Conservation (phyloP, 345 rosid species). For the Salix purpurea region DNA sequence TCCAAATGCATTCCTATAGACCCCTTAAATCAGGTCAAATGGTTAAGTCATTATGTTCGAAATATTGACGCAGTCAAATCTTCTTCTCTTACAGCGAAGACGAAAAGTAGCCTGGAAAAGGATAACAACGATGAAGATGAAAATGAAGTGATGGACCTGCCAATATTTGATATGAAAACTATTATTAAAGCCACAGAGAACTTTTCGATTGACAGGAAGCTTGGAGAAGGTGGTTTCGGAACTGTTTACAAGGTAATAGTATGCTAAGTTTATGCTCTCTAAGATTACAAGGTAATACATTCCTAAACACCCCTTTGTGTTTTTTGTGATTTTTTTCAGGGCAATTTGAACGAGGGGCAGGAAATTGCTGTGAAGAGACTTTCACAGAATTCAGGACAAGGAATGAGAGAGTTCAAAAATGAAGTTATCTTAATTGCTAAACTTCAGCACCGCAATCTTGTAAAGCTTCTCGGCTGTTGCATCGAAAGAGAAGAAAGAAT, state of each 20-base stretch:
- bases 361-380: conserved; percentile 57
- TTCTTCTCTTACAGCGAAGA: background rate
- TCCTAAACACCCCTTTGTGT: too few species aligned
- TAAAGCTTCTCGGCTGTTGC: conserved; percentile 36
- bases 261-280: background rate
- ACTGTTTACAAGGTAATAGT: background rate
- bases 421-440: conserved; percentile 42
- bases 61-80: background rate
- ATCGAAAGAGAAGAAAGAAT: conserved; percentile 22
- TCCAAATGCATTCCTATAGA: too few species aligned
- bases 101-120: background rate
- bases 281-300: too few species aligned
- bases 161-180: background rate
- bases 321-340: conserved; percentile 12
- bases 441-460: conserved; percentile 52
- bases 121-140: background rate
- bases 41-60: background rate
- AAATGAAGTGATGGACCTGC: background rate
- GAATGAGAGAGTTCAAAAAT: conserved; percentile 17
- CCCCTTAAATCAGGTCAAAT: too few species aligned
- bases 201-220: background rate
- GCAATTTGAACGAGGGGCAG: conserved; percentile 33
- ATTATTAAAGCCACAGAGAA: background rate
- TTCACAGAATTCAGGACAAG: conserved; percentile 39
- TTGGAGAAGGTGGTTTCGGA: conserved; percentile 13